phyloP scores from a whole-genome alignment of 2,329 filamentous ascomycete genomes.

The Fusarium sp. region DNA sequence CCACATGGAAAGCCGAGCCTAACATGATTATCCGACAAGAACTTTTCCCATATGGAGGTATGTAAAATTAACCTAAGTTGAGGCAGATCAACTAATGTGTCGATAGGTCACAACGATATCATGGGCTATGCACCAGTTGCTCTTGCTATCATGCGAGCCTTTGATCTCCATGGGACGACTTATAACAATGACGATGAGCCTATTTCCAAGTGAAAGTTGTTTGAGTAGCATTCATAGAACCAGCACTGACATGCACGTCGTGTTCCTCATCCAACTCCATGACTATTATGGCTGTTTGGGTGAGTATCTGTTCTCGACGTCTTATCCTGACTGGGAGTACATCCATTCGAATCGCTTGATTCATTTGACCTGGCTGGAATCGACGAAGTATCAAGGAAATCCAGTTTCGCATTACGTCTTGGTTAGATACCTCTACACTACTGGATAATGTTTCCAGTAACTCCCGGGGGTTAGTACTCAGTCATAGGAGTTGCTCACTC shows the following conservation, averaged over 20 bases:
- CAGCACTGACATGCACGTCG: not conserved
- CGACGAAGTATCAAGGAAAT: not conserved
- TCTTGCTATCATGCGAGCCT: constrained; percentile 73
- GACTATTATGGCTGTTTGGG: not conserved
- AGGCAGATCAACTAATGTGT: not conserved
- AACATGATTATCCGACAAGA: constrained; percentile 66
- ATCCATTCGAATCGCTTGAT: not conserved
- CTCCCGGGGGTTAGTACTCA: not conserved
- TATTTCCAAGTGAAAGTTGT: not conserved
- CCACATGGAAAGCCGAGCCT: constrained; percentile 58
- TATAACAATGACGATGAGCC: constrained; percentile 36
- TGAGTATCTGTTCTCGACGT: not conserved
- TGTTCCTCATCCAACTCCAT: not conserved
- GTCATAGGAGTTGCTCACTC: not conserved
- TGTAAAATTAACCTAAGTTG: constrained; percentile 41
- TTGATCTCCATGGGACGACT: constrained; percentile 58
- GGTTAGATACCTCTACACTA: not conserved
- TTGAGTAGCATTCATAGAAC: not conserved
- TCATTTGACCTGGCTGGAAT: not conserved
- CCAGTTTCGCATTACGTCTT: not conserved
- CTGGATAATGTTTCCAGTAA: not conserved
- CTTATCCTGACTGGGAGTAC: not conserved
- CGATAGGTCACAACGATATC: constrained; percentile 75
- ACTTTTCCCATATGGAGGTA: constrained; percentile 66
- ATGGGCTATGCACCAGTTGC: constrained; percentile 73